A percentile compares a stretch with the other conserved stretches of the same genome.
These are phyloP conservation scores for Otatea glauca DNA, from an alignment of 176 grass and related monocot species.

Conservation along the genomic window DNA sequence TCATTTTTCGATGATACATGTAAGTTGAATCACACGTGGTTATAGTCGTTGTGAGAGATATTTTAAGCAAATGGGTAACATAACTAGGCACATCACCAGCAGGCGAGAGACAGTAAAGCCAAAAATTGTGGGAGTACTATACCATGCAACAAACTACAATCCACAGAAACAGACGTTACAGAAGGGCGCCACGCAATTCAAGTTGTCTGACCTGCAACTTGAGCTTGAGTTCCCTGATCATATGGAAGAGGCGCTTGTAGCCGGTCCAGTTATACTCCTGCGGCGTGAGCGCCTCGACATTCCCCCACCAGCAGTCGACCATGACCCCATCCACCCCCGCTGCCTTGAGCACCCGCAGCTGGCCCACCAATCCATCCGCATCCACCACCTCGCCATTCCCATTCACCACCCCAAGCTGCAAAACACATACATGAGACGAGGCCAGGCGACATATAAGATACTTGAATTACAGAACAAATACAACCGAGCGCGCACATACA, in stretches of 20 bases:
- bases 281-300: constrained; percentile 63
- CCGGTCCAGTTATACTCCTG: constrained; percentile 83
- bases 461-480: background rate
- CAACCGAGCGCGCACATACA: background rate
- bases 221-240: constrained; percentile 68
- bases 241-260: constrained; percentile 75
- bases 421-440: background rate
- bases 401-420: constrained; percentile 67
- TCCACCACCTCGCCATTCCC: constrained; percentile 61
- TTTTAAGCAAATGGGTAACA: background rate
- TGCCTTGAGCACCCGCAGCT: constrained; percentile 74
- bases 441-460: background rate
- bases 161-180: constrained; percentile 7
- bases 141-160: background rate
- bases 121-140: background rate
- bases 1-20: no score
- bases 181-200: background rate
- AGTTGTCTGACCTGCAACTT: constrained; percentile 68
- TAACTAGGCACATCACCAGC: background rate
- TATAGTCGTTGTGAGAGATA: no score
- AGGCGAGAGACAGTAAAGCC: no score
- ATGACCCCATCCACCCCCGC: constrained; percentile 79
- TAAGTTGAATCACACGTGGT: background rate
- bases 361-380: constrained; percentile 56
- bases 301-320: constrained; percentile 96